phyloP scores from a whole-genome alignment of 768 basidiomycete species.

The Amanita exitialis region DNA sequence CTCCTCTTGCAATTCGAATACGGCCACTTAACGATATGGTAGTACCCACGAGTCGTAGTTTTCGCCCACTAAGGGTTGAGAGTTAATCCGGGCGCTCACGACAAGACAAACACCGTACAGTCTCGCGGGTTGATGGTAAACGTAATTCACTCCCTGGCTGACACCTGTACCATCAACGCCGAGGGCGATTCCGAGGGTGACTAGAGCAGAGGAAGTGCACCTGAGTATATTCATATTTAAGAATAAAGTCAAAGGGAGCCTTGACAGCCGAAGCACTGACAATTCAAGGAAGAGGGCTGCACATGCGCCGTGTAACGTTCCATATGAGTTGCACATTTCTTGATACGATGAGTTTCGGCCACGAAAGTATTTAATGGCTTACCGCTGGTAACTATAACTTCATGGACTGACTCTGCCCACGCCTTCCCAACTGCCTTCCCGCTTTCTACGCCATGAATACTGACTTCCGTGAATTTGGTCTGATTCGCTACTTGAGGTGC shows the following conservation, averaged over 20 bases:
- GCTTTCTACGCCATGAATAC: constrained; percentile 13
- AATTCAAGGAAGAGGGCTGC: constrained; percentile 45
- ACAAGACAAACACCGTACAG: constrained; percentile 15
- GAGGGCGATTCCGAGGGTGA: constrained; percentile 27
- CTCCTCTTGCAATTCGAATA: constrained; percentile 31
- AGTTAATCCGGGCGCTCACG: background rate
- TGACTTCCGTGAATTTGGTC: constrained; percentile 17
- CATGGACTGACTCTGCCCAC: background rate
- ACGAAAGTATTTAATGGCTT: background rate
- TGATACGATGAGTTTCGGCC: background rate
- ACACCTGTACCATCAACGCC: constrained; percentile 35
- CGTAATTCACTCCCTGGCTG: constrained; percentile 40
- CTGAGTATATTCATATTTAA: constrained; percentile 13
- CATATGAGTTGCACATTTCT: constrained; percentile 45
- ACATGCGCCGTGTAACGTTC: constrained; percentile 47
- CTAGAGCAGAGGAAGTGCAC: constrained; percentile 32
- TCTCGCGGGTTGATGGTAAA: constrained; percentile 34
- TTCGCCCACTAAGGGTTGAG: constrained; percentile 25
- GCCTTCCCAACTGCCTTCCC: background rate
- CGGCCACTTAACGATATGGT: constrained; percentile 31
- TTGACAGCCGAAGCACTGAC: constrained; percentile 15
- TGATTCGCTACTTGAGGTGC: constrained; percentile 18
- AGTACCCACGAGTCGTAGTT: constrained; percentile 29
- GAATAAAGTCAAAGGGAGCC: background rate
- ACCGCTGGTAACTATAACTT: constrained; percentile 2